phyloP scores from a whole-genome alignment of 2,329 filamentous ascomycete species.

The Trichoderma brevicompactum region DNA sequence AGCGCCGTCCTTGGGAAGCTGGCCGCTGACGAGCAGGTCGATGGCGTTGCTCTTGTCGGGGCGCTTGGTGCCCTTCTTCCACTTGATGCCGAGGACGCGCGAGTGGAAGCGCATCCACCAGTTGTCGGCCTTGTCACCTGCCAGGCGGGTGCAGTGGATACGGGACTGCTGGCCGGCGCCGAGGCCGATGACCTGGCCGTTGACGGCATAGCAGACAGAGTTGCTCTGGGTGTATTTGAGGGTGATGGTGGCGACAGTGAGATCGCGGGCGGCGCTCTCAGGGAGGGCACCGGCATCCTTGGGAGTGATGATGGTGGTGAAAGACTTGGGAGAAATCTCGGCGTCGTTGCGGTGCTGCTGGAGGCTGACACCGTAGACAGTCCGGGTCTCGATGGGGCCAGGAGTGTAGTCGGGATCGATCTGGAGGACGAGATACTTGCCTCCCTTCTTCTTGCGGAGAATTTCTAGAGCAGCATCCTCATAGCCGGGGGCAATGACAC shows the following conservation, averaged over 20 bases:
- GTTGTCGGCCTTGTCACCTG: constrained; percentile 98
- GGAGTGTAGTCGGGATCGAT: constrained; percentile 90
- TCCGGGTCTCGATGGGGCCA: constrained; percentile 78
- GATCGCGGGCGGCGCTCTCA: constrained; percentile 81
- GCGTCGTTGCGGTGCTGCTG: constrained; percentile 93
- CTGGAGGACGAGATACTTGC: constrained; percentile 93
- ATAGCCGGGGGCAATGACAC: constrained; percentile 90
- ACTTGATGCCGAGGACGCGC: constrained; percentile 83
- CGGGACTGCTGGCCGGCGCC: constrained; percentile 96
- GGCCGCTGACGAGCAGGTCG: constrained; percentile 88
- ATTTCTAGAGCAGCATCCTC: constrained; percentile 84
- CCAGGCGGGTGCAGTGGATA: constrained; percentile 97
- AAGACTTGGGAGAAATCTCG: constrained; percentile 81
- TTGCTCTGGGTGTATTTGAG: constrained; percentile 99
- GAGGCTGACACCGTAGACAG: constrained; percentile 87
- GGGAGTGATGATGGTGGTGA: constrained; percentile 82
- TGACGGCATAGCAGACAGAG: constrained; percentile 95
- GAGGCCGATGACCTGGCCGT: constrained; percentile 91
- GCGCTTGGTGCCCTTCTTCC: constrained; percentile 97
- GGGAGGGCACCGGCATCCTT: constrained; percentile 75
- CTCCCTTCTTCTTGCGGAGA: constrained; percentile 96
- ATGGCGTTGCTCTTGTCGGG: constrained; percentile 98
- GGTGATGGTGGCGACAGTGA: constrained; percentile 94
- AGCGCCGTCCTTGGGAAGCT: constrained; percentile 79
- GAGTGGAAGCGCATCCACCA: constrained; percentile 99